Evolutionary conservation across 2,329 filamentous ascomycete species (phyloP), one percentile per base, ranked within the genome.

Genomic region (Bipolaris cookei): DNA sequence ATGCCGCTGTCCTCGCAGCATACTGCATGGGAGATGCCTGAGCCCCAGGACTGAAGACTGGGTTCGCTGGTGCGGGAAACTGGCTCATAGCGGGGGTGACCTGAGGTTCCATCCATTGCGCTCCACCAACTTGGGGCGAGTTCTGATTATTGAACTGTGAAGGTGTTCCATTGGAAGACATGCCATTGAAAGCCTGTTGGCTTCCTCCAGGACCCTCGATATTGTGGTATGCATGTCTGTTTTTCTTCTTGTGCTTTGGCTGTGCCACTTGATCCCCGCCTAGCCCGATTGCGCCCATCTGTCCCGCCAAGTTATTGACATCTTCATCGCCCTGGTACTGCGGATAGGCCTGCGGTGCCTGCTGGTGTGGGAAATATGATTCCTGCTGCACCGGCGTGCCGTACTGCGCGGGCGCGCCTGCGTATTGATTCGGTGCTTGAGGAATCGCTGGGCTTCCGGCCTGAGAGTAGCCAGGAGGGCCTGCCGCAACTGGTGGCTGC

Each of bases 141-240:
- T 65, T 67, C 39, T 75, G 74, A 67, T 88, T 88, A 49, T 88
- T 72, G 75, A 86, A 90, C 66, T 85, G 83, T 25, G 82, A 78
- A 7, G 84, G 81, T 8, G 82, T 79, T 16, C 84, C 85, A 10
- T 81, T 79, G 21, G 84, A 82, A 1, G 87, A 86, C 70, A 88
- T 86, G 59, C 86, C 88, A 72, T 89, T 88, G 78, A 90, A 90
- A 10, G 86, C 80, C 70, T 90, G 87, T 5, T 88, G 86, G 32
- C 86, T 87, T 4, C 82, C 82, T 14, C 83, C 82, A 11, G 88
- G 83, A 20, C 90, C 86, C 63, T 94, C 91, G 51, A 98, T 86
- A 37, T 87, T 89, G 76, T 98, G 94, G 77, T 96, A 90, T 62
- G 93, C 94, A 78, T 98, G 94, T 58, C 92, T 87, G 75, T 97